phyloP scores from a whole-genome alignment of 176 grass and related monocot species.

The Hyparrhenia diplandra region DNA sequence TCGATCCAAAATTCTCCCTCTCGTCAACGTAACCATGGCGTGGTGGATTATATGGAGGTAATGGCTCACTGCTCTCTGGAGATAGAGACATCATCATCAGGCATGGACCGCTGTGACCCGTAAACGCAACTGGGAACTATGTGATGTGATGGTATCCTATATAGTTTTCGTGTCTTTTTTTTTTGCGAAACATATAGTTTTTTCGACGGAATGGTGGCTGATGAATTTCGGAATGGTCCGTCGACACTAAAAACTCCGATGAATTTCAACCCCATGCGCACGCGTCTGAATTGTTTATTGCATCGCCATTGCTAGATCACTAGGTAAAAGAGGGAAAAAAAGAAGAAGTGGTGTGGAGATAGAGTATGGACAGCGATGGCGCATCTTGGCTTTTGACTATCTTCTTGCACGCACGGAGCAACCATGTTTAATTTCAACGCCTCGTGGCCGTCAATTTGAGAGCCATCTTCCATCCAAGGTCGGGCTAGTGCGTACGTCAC shows the following conservation, averaged over 20 bases:
- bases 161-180: neutral
- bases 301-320: constrained; percentile 9
- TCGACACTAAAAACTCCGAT: too few relatives aligned
- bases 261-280: constrained; percentile 1
- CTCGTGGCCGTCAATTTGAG: constrained; percentile 7
- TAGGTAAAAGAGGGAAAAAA: neutral
- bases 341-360: constrained; percentile 3
- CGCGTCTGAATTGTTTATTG: neutral
- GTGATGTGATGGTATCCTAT: neutral
- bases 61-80: neutral
- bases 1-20: neutral
- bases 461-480: neutral
- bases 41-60: too few relatives aligned
- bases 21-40: neutral
- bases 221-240: too few relatives aligned
- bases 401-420: neutral
- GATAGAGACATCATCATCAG: neutral
- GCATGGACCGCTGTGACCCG: too few relatives aligned
- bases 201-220: neutral
- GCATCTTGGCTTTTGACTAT: constrained; percentile 37
- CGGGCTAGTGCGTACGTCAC: neutral
- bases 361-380: neutral
- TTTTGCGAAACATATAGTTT: too few relatives aligned
- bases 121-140: too few relatives aligned
- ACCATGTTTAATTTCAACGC: neutral